These are phyloP conservation scores for Agaricus blazei DNA, from an alignment of 768 basidiomycete species.

Conservation along the genomic window DNA sequence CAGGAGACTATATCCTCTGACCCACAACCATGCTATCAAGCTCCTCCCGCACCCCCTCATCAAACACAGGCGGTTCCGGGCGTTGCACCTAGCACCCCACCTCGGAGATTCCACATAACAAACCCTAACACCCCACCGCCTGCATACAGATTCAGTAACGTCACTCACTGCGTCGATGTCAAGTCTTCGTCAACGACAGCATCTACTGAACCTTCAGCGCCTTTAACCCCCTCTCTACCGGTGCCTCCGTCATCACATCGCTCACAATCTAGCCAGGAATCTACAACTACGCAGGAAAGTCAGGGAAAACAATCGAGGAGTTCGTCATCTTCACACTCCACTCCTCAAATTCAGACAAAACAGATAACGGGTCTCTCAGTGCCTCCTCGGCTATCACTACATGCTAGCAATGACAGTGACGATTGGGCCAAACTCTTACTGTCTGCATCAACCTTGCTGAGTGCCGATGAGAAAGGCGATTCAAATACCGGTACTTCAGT, in stretches of 20 bases:
- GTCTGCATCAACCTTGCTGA: constrained; percentile 5
- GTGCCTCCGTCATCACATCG: constrained; percentile 7
- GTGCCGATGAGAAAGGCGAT: not conserved
- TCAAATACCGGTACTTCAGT: not conserved
- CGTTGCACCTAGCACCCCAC: not conserved
- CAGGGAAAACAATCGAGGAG: not conserved
- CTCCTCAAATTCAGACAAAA: constrained; percentile 11
- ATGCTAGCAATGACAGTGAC: constrained; percentile 5
- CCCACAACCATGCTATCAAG: constrained; percentile 15
- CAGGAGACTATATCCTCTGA: constrained; percentile 13
- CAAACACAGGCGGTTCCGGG: not conserved
- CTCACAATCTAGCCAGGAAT: constrained; percentile 5
- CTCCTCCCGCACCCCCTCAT: not conserved
- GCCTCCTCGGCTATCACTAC: constrained; percentile 49
- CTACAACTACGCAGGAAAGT: constrained; percentile 1
- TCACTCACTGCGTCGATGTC: not conserved
- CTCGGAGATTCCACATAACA: not conserved
- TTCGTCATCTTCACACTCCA: constrained; percentile 5
- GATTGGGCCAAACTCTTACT: constrained; percentile 37
- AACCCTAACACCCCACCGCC: constrained; percentile 35
- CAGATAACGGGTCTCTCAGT: not conserved
- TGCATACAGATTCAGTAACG: constrained; percentile 27
- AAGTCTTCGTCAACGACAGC: not conserved
- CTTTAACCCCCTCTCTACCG: not conserved
- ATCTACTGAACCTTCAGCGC: not conserved